phyloP scores from a whole-genome alignment of 2,329 filamentous ascomycete genomes.

The Fusarium domesticum region DNA sequence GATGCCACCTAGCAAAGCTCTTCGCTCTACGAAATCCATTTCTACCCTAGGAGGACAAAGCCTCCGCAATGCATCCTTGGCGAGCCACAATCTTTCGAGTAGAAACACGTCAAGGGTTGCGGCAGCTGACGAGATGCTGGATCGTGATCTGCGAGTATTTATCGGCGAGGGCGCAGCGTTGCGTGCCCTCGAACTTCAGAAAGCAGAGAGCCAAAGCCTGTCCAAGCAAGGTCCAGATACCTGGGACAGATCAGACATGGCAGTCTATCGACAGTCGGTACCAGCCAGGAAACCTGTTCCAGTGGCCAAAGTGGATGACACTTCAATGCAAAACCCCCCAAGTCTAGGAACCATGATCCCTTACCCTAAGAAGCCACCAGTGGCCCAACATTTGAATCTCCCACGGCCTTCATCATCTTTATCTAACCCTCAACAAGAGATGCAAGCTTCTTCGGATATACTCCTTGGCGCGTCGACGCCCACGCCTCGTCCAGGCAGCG shows the following conservation, averaged over 20 bases:
- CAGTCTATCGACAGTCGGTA: constrained; percentile 4
- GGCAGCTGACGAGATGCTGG: neutral
- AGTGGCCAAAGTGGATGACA: constrained; percentile 1
- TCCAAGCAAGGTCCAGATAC: neutral
- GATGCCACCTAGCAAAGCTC: constrained; percentile 7
- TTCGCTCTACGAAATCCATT: constrained; percentile 9
- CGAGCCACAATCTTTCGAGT: constrained; percentile 5
- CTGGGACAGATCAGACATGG: neutral
- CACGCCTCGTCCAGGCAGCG: constrained; percentile 26
- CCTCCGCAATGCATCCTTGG: constrained; percentile 2
- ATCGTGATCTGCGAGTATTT: constrained; percentile 11
- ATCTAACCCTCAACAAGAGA: constrained; percentile 14
- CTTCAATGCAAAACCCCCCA: constrained; percentile 21
- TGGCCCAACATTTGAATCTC: constrained; percentile 39
- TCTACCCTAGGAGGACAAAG: constrained; percentile 9
- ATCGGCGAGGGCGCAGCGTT: constrained; percentile 20
- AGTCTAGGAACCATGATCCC: constrained; percentile 40
- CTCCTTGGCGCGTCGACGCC: constrained; percentile 6
- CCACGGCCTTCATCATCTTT: constrained; percentile 34
- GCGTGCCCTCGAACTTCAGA: constrained; percentile 15
- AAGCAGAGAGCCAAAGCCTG: neutral
- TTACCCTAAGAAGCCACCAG: constrained; percentile 36
- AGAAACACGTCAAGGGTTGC: constrained; percentile 4
- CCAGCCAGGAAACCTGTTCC: constrained; percentile 12
- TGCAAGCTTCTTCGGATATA: neutral